Evolutionary conservation across 345 rosid genomes (phyloP).

Genomic region (Aurinia saxatilis): DNA sequence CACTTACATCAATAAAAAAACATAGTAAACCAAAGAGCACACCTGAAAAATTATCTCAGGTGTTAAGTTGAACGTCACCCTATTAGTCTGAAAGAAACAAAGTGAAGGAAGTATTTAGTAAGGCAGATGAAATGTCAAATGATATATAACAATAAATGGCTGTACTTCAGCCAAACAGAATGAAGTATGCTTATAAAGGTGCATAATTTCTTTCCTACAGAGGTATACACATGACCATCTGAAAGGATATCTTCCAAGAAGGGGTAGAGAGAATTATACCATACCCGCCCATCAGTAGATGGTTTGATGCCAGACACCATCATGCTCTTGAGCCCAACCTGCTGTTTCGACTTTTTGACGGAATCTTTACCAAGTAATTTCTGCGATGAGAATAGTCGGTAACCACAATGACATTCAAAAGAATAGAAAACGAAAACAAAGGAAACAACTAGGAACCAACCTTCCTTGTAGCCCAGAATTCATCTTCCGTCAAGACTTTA

Average conservation of each 20-base stretch:
- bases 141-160: background rate
- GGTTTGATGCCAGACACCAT: slow-evolving; percentile 82
- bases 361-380: slow-evolving; percentile 62
- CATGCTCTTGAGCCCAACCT: slow-evolving; percentile 75
- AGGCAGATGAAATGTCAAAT: background rate
- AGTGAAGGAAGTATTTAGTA: background rate
- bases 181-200: background rate
- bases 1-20: background rate
- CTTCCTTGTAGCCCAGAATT: slow-evolving; percentile 98
- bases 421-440: slow-evolving; percentile 2
- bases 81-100: slow-evolving; percentile 72
- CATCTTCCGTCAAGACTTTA: slow-evolving; percentile 32
- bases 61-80: slow-evolving; percentile 77
- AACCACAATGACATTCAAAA: slow-evolving; percentile 6
- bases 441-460: slow-evolving; percentile 30
- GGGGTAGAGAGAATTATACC: slow-evolving; percentile 13
- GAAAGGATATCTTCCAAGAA: background rate
- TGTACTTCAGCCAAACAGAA: background rate
- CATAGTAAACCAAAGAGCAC: slow-evolving; percentile 17
- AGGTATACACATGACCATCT: background rate
- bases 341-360: slow-evolving; percentile 61
- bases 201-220: background rate
- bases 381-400: slow-evolving; percentile 35
- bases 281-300: slow-evolving; percentile 83
- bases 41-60: slow-evolving; percentile 90